A percentile compares a stretch with the other conserved stretches of the same genome.
These are phyloP conservation scores for Raffaelea deltoideospora DNA, from an alignment of 2,329 filamentous ascomycete species.

Conservation along the genomic window DNA sequence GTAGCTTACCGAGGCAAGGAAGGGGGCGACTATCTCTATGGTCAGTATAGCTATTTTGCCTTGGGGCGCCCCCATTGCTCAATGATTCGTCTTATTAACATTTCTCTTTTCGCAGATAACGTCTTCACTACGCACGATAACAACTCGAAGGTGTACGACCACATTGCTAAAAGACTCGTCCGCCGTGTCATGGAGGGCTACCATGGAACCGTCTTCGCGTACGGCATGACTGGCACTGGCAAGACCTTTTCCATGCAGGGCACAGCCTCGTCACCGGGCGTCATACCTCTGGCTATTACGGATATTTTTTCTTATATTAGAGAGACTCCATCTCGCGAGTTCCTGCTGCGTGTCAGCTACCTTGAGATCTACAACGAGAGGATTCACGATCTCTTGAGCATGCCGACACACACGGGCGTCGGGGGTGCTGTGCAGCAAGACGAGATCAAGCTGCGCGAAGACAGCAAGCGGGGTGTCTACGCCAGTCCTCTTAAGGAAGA, in stretches of 20 bases:
- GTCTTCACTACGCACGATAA: constrained; percentile 90
- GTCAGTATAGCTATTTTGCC: constrained; percentile 32
- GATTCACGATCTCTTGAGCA: constrained; percentile 83
- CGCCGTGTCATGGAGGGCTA: constrained; percentile 98
- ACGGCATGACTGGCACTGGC: constrained; percentile 96
- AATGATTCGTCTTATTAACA: no score
- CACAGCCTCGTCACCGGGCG: constrained; percentile 84
- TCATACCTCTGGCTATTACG: constrained; percentile 92
- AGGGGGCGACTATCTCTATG: constrained; percentile 83
- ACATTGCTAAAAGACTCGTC: constrained; percentile 83
- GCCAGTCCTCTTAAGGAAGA: constrained; percentile 93
- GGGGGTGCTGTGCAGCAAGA: constrained; percentile 50
- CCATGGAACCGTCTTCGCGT: constrained; percentile 94
- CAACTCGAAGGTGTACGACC: constrained; percentile 89
- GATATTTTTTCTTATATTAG: constrained; percentile 99
- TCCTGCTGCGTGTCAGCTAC: constrained; percentile 89
- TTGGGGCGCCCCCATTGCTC: no score
- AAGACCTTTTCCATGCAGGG: constrained; percentile 99
- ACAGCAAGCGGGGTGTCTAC: constrained; percentile 92
- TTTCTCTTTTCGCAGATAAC: constrained; percentile 66
- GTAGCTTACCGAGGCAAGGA: constrained; percentile 79
- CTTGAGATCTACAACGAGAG: constrained; percentile 98
- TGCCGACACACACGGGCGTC: constrained; percentile 43
- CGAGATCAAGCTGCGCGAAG: constrained; percentile 93
- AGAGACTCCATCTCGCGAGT: constrained; percentile 88